Base-by-base conservation (phyloP, 306 rosid genomes). In the Adenanthera pavonina region DNA sequence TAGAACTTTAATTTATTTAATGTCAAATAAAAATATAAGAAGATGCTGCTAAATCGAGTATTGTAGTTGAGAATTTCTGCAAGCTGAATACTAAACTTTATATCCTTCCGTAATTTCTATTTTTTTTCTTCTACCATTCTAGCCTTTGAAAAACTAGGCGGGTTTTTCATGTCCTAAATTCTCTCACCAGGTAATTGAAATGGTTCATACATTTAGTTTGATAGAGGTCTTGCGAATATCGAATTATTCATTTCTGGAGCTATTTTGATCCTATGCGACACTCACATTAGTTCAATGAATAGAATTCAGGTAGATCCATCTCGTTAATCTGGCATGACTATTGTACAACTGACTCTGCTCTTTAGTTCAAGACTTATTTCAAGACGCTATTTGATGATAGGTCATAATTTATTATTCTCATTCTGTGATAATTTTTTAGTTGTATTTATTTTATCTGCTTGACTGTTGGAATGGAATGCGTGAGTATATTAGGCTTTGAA, bases 101-200 rank as follows among this genome's bases (percentile, higher is more conserved):
- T 30, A 51, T 40, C 47, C 66, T 44, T 43, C 10, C 38, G 9
- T 14, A 60, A 11, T 25, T 60, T 49, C 38, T 75, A 40, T 44
- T 60, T 41, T 52, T 69, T 59, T 64, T 44, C 64, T 74, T 62
- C 17, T 54, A 25, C 40, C 51, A 47, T 5, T 70, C 53, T 43
- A 13, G n/a, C 34, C 10, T 38, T 11, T 8, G 25, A 35, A 13
- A 74, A 60, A 17, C 43, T 62, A 13, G 5, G 51, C 35, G 74
- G 76, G 1, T 11, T 59, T 80, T 67, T 70, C 40, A 30, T 8
- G 48, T 76, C 72, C 25, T 52, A 47, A 30, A 15, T 60, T 60
- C 65, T 34, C 20, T 72, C 69, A 16, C 5, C 12, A 10, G 16
- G 56, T 20, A 20, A 69, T 20, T 16, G 44, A 15, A 69, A 69